These are phyloP conservation scores for Hemileccinum hortonii DNA, from an alignment of 1,284 basidiomycete genomes.

Conservation along the genomic window DNA sequence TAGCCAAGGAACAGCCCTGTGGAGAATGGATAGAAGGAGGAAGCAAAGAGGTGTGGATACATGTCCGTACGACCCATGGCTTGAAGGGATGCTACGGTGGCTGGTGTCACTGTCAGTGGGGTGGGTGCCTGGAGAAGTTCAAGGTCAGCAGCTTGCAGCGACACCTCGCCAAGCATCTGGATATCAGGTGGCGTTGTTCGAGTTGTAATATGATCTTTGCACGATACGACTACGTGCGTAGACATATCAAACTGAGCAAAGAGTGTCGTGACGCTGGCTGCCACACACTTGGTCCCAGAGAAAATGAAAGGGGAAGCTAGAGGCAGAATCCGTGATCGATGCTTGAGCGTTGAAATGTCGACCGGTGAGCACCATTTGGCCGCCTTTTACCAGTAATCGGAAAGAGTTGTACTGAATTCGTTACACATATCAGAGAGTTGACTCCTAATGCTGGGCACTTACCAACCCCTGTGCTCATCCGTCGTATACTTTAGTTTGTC, in stretches of 20 bases:
- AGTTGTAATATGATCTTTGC: constrained; percentile 10
- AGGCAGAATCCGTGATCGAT: background rate
- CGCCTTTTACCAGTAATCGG: background rate
- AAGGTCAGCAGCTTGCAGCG: constrained; percentile 16
- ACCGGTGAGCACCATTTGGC: background rate
- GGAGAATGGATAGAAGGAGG: constrained; percentile 12
- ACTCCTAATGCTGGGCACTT: no score
- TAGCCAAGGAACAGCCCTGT: background rate
- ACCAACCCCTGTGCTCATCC: no score
- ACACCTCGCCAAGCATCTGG: constrained; percentile 13
- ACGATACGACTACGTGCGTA: constrained; percentile 10
- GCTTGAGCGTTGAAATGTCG: background rate
- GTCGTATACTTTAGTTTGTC: no score
- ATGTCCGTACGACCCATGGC: constrained; percentile 11
- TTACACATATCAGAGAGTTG: background rate
- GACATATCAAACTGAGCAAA: constrained; percentile 12
- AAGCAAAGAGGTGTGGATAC: constrained; percentile 14
- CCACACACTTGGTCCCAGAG: background rate
- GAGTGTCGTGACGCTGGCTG: constrained; percentile 7
- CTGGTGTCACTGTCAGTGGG: constrained; percentile 10
- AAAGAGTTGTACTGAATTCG: background rate
- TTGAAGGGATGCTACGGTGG: constrained; percentile 11
- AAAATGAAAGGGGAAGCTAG: background rate
- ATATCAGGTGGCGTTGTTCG: constrained; percentile 18
- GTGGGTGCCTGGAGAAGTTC: constrained; percentile 12